Percentiles rank a stretch among this genome's conserved stretches.
These are phyloP conservation scores for Pseudozyma sp. DNA, from an alignment of 1,284 basidiomycete species.

Conservation along the genomic window DNA sequence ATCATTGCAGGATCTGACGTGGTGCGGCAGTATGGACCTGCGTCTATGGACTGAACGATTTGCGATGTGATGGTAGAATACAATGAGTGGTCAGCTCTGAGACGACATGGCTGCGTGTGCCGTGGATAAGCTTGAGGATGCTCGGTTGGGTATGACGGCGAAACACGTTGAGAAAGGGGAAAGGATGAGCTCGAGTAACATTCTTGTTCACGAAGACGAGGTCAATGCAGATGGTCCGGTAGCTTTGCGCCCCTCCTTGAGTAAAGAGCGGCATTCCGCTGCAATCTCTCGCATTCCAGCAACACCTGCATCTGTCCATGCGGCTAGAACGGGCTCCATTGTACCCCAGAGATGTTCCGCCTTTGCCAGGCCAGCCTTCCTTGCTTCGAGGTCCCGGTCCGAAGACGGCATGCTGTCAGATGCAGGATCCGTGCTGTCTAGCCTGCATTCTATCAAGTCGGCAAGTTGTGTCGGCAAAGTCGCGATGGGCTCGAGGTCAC, in stretches of 20 bases:
- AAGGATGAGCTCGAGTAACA: not conserved
- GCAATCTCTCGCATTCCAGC: slow-evolving; percentile 51
- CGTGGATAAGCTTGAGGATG: not conserved
- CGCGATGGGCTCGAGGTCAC: slow-evolving; percentile 52
- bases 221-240: slow-evolving; percentile 3
- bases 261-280: slow-evolving; percentile 50
- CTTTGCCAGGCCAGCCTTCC: slow-evolving; percentile 40
- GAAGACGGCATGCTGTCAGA: not conserved
- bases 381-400: slow-evolving; percentile 6
- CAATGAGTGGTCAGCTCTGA: not conserved
- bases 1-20: too few species aligned
- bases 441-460: slow-evolving; percentile 41
- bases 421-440: not conserved
- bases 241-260: slow-evolving; percentile 49
- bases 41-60: not conserved
- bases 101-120: not conserved
- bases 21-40: not conserved
- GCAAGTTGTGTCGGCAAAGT: slow-evolving; percentile 50
- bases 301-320: slow-evolving; percentile 56
- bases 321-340: slow-evolving; percentile 53
- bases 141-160: not conserved
- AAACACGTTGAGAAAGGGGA: not conserved
- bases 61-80: slow-evolving; percentile 3
- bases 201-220: not conserved
- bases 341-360: slow-evolving; percentile 56